Percentiles rank a stretch among this genome's conserved stretches.
These are phyloP conservation scores for Cucurbita ficifolia DNA, from an alignment of 306 rosid genomes.

Conservation along the genomic window DNA sequence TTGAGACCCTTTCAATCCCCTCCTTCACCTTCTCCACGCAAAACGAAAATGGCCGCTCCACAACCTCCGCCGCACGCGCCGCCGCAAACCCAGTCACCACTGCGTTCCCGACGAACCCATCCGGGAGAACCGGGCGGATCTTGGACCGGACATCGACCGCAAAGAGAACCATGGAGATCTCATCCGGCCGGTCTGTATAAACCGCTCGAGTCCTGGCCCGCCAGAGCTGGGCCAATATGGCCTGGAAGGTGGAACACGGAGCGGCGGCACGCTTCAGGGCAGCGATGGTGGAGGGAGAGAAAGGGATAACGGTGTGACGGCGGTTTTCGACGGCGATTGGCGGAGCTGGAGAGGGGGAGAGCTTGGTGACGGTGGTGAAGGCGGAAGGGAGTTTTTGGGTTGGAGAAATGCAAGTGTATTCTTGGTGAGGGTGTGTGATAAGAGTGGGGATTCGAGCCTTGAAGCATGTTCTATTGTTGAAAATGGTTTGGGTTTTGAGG, in stretches of 20 bases:
- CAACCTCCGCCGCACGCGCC: constrained; percentile 26
- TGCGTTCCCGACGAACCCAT: constrained; percentile 41
- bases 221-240: constrained; percentile 37
- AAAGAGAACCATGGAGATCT: constrained; percentile 22
- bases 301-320: constrained; percentile 11
- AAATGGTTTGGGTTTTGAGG: constrained; percentile 12
- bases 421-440: constrained; percentile 31
- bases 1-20: constrained; percentile 36
- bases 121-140: constrained; percentile 20
- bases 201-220: constrained; percentile 32
- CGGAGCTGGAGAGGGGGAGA: not conserved
- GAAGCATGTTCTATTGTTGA: constrained; percentile 24
- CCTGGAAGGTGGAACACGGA: constrained; percentile 27
- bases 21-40: constrained; percentile 29
- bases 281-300: constrained; percentile 21
- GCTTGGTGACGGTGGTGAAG: constrained; percentile 1
- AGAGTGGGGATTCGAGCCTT: constrained; percentile 36
- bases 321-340: not conserved
- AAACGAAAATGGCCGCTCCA: constrained; percentile 16
- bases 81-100: constrained; percentile 41
- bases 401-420: constrained; percentile 10
- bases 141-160: constrained; percentile 33
- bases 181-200: constrained; percentile 10
- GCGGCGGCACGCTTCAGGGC: constrained; percentile 11
- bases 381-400: constrained; percentile 1